phyloP scores from a whole-genome alignment of 106 monocot genomes.

The Phalaenopsis aphrodite region DNA sequence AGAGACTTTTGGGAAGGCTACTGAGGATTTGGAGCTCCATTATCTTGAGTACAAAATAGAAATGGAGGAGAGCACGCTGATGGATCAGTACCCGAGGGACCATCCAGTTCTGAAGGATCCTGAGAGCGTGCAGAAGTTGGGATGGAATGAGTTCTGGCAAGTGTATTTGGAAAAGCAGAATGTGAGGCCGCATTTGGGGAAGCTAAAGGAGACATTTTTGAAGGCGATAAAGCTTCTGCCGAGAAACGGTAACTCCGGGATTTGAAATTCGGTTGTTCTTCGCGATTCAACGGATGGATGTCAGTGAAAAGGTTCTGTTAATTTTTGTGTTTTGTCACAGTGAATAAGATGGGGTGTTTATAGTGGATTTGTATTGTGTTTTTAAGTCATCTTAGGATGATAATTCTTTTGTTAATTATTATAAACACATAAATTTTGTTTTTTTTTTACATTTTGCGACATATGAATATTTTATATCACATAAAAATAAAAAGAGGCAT shows the following conservation, averaged over 20 bases:
- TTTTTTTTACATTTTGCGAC: no score
- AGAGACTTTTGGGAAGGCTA: constrained; percentile 32
- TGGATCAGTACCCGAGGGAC: constrained; percentile 44
- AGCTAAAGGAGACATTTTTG: constrained; percentile 41
- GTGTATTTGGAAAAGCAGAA: constrained; percentile 69
- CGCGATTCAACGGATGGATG: neutral
- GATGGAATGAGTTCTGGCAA: constrained; percentile 43
- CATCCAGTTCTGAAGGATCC: constrained; percentile 51
- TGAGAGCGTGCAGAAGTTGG: constrained; percentile 26
- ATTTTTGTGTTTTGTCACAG: no score
- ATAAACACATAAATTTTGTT: no score
- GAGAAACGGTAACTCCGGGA: neutral
- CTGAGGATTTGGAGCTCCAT: constrained; percentile 35
- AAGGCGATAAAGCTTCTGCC: constrained; percentile 48
- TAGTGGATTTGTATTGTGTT: no score
- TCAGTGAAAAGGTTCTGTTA: neutral
- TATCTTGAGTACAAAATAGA: constrained; percentile 47
- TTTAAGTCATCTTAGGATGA: no score
- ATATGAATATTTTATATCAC: no score
- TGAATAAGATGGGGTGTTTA: no score
- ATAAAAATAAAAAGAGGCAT: no score
- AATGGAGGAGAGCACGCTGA: constrained; percentile 51
- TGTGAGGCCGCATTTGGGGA: constrained; percentile 44
- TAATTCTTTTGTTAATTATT: no score
- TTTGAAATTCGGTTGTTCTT: neutral